These are phyloP conservation scores for Phycomyces nitens DNA, from an alignment of 192 early-diverging fungal species.

Conservation along the genomic window DNA sequence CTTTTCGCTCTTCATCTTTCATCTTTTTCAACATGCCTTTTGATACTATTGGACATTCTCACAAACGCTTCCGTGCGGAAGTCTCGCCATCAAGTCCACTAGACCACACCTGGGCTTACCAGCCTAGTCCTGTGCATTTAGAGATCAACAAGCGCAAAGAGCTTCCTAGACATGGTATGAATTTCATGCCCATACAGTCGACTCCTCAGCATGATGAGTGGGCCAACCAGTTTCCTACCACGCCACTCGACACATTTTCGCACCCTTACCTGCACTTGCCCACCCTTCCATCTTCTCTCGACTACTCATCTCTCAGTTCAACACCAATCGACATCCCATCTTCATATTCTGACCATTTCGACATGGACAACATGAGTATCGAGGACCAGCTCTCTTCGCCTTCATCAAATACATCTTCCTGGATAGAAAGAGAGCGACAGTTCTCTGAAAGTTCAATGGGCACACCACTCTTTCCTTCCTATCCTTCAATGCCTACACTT, in stretches of 20 bases:
- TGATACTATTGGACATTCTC: constrained; percentile 26
- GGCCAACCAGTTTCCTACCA: not conserved
- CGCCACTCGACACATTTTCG: not conserved
- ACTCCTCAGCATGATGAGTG: not conserved
- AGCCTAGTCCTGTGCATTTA: constrained; percentile 10
- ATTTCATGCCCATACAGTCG: constrained; percentile 2
- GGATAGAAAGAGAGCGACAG: not conserved
- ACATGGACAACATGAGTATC: constrained; percentile 1
- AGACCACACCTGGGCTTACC: constrained; percentile 7
- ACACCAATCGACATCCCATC: constrained; percentile 12
- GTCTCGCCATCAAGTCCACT: constrained; percentile 2
- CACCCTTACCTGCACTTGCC: not conserved
- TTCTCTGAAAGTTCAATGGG: not conserved
- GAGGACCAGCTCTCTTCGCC: constrained; percentile 15
- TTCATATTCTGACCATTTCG: constrained; percentile 4
- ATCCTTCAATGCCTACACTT: not conserved
- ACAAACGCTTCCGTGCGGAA: constrained; percentile 18
- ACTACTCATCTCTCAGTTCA: constrained; percentile 6
- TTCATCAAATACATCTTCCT: constrained; percentile 1
- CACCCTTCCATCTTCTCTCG: constrained; percentile 3
- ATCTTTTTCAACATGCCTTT: constrained; percentile 22
- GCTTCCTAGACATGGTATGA: not conserved
- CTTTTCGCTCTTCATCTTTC: not conserved
- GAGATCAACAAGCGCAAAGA: not conserved
- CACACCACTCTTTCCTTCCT: constrained; percentile 6